Evolutionary conservation across 2,329 filamentous ascomycete species (phyloP), one percentile per base, ranked within the genome.

Genomic region (Lithohypha guttulata): DNA sequence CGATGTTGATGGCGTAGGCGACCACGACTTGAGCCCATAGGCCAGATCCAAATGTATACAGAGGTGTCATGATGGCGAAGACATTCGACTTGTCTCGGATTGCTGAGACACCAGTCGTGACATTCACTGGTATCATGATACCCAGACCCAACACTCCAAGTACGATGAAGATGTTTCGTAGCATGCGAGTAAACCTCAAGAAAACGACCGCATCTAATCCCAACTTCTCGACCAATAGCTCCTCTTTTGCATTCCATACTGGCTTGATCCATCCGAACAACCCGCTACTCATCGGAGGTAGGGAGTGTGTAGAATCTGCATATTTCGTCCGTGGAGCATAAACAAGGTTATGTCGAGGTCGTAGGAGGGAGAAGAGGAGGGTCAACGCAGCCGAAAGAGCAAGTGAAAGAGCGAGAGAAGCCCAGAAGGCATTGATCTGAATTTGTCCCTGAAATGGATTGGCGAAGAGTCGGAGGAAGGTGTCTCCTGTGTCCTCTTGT

Each of bases 291-390:
- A 96, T 72, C 1, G 82, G 77, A 9, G 91, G 91, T 13, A 89
- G 91, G 7, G 83, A 76, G 64, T 94, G 86, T 60, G 81, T 85
- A 51, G 85, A 78, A 59, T 96, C 89, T 57, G 85, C 82, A 67
- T 95, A 81, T 59, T 93, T 93, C 34, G 93, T 70, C 58, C 93
- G 89, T 27, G 91, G 91, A 3, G 91, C 87, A 63, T 98, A 98
- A 33, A 98, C 84, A 51, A 89, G 75, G 41, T 80, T 81, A 60
- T 96, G 89, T 61, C 87, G 86, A 4, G 91, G 91, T 44, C 91
- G 83, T 40, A 96, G 69, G 52, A 95, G 67, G 46, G 85, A 94
- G 70, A 96, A 98, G 48, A 78, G 63, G 42, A 93, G 58, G 46
- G 84, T 79, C 51, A 94, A 79, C 50, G 78, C 68, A 46, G 73